Conservation (phyloP, 2,329 filamentous ascomycete genomes). For the Graphium sp. region DNA sequence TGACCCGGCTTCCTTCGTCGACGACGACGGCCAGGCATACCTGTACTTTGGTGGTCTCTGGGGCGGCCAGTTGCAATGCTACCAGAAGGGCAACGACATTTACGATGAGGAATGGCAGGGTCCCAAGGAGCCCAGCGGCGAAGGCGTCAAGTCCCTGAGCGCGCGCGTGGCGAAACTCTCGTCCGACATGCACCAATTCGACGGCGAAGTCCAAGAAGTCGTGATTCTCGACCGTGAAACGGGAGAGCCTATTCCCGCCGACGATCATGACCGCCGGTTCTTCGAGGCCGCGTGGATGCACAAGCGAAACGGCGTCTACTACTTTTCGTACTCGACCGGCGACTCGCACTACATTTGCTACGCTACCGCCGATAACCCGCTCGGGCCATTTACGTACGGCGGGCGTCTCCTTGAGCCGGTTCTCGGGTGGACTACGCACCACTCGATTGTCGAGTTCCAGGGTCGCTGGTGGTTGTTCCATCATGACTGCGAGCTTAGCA, state of each 20-base stretch:
- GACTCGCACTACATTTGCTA: conserved; percentile 63
- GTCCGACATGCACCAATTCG: conserved; percentile 50
- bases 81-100: conserved; percentile 31
- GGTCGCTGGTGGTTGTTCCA: conserved; percentile 62
- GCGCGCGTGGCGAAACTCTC: conserved; percentile 50
- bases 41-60: conserved; percentile 64
- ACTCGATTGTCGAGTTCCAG: conserved; percentile 59
- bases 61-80: conserved; percentile 70
- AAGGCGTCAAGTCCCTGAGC: conserved; percentile 38
- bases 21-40: conserved; percentile 24
- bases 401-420: conserved; percentile 62
- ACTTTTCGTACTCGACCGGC: conserved; percentile 64
- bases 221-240: conserved; percentile 46
- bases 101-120: conserved; percentile 40
- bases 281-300: conserved; percentile 74
- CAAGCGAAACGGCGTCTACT: conserved; percentile 52
- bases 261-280: conserved; percentile 60
- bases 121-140: conserved; percentile 40
- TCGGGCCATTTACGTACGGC: conserved; percentile 57
- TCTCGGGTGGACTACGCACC: conserved; percentile 67
- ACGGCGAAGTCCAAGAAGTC: conserved; percentile 36
- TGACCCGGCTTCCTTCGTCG: conserved; percentile 61
- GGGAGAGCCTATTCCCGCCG: conserved; percentile 39
- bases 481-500: conserved; percentile 54
- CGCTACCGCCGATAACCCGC: conserved; percentile 44